A percentile compares a stretch with the other conserved stretches of the same genome.
Conservation (phyloP, 495 filamentous ascomycete genomes). For the Copromyces sp. region DNA sequence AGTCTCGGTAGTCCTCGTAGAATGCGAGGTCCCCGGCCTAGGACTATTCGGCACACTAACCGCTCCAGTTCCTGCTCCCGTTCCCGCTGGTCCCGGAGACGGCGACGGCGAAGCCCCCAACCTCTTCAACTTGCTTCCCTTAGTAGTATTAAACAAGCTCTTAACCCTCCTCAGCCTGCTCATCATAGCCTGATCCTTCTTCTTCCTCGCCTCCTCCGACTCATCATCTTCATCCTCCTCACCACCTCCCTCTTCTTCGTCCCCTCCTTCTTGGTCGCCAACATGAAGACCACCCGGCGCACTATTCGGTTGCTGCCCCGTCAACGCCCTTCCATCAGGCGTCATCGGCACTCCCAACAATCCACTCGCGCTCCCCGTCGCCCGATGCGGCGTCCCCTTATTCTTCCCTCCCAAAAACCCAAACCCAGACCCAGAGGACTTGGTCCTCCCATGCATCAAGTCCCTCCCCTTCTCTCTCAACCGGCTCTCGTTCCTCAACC, state of each 20-base stretch:
- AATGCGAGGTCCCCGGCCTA: slow-evolving; percentile 21
- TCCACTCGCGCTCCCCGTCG: background rate
- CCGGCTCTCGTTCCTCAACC: slow-evolving; percentile 36
- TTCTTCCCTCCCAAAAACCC: background rate
- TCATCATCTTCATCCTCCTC: slow-evolving; percentile 24
- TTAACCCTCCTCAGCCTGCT: slow-evolving; percentile 44
- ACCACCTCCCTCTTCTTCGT: background rate
- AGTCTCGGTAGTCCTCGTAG: background rate
- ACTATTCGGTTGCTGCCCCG: background rate
- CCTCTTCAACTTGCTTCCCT: slow-evolving; percentile 33
- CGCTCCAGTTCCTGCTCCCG: background rate
- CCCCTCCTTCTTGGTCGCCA: background rate
- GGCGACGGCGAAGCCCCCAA: slow-evolving; percentile 20
- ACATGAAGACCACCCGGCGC: background rate
- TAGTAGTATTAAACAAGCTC: slow-evolving; percentile 43
- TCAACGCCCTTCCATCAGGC: slow-evolving; percentile 1
- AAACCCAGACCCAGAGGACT: slow-evolving; percentile 6
- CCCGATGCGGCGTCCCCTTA: slow-evolving; percentile 3
- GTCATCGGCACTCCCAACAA: slow-evolving; percentile 2
- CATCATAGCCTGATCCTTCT: slow-evolving; percentile 47
- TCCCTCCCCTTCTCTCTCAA: slow-evolving; percentile 16
- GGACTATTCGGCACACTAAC: slow-evolving; percentile 3
- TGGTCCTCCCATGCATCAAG: slow-evolving; percentile 15
- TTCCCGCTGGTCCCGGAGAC: slow-evolving; percentile 2
- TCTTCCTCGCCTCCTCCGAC: slow-evolving; percentile 32